Evolutionary conservation across 129 eudicot genomes (phyloP).

Genomic region (Silybum marianum): DNA sequence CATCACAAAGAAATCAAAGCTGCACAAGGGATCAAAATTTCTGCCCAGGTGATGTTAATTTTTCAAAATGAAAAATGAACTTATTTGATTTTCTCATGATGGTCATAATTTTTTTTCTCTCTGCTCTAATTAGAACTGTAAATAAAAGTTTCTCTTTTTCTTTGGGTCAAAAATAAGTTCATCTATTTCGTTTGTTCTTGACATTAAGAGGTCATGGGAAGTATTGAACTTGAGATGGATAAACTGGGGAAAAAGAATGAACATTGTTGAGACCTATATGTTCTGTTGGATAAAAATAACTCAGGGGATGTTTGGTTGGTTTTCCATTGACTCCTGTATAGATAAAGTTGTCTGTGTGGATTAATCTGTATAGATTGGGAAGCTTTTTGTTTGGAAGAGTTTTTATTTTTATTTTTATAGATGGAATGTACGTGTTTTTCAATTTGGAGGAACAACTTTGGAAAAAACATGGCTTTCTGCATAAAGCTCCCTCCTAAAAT

Average conservation of each 20-base stretch:
- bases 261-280: background rate
- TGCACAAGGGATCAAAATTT: conserved; percentile 97
- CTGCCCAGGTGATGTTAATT: conserved; percentile 71
- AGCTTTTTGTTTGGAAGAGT: too few relatives aligned
- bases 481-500: too few relatives aligned
- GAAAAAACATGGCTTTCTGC: too few relatives aligned
- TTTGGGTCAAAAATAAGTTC: background rate
- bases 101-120: conserved; percentile 1
- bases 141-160: background rate
- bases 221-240: background rate
- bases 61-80: background rate
- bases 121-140: background rate
- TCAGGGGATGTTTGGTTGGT: too few relatives aligned
- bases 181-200: background rate
- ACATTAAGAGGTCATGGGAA: background rate
- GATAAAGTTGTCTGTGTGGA: too few relatives aligned
- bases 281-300: background rate
- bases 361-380: too few relatives aligned
- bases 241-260: background rate
- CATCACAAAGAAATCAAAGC: conserved; percentile 96
- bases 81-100: background rate
- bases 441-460: too few relatives aligned
- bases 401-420: too few relatives aligned
- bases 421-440: too few relatives aligned
- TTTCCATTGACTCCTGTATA: too few relatives aligned